Percentiles rank a stretch among this genome's conserved stretches.
Conservation (phyloP, 345 rosid species). For the Brassica juncea region DNA sequence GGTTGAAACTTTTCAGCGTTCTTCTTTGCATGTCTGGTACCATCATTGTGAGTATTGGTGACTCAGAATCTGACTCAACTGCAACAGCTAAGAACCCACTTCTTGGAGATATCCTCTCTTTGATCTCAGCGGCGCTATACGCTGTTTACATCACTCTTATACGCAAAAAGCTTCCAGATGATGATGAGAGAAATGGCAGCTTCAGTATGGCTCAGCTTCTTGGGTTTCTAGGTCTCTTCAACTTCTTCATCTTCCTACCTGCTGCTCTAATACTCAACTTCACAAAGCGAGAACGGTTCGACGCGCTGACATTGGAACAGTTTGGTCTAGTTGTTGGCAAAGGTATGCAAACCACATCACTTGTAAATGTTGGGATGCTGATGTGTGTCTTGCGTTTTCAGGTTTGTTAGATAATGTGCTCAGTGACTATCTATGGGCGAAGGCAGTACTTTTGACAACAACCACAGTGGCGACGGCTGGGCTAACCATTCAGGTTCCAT, state of each 20-base stretch:
- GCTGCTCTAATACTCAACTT: slow-evolving; percentile 68
- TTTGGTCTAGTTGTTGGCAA: slow-evolving; percentile 81
- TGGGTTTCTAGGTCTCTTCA: slow-evolving; percentile 87
- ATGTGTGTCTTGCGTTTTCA: slow-evolving; percentile 27
- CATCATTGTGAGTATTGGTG: slow-evolving; percentile 83
- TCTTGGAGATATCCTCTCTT: slow-evolving; percentile 80
- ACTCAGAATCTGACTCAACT: slow-evolving; percentile 52
- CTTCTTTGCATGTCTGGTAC: slow-evolving; percentile 95
- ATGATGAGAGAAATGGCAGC: slow-evolving; percentile 68
- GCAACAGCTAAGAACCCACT: slow-evolving; percentile 64
- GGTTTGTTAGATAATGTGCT: slow-evolving; percentile 90
- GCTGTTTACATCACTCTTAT: slow-evolving; percentile 89
- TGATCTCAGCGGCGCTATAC: slow-evolving; percentile 72
- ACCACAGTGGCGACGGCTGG: slow-evolving; percentile 95
- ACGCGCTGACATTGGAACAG: slow-evolving; percentile 61
- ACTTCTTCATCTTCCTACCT: slow-evolving; percentile 76
- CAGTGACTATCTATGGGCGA: slow-evolving; percentile 95
- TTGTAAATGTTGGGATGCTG: neutral
- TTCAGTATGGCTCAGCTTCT: slow-evolving; percentile 92
- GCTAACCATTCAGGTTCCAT: slow-evolving; percentile 89
- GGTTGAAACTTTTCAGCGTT: slow-evolving; percentile 87
- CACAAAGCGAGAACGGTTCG: slow-evolving; percentile 68
- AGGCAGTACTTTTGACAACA: slow-evolving; percentile 87
- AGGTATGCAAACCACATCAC: slow-evolving; percentile 48
- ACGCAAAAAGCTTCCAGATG: slow-evolving; percentile 77